Percentiles rank a stretch among this genome's conserved stretches.
phyloP scores from a whole-genome alignment of 805 yeast species.

The Metschnikowia chrysomelidarum region DNA sequence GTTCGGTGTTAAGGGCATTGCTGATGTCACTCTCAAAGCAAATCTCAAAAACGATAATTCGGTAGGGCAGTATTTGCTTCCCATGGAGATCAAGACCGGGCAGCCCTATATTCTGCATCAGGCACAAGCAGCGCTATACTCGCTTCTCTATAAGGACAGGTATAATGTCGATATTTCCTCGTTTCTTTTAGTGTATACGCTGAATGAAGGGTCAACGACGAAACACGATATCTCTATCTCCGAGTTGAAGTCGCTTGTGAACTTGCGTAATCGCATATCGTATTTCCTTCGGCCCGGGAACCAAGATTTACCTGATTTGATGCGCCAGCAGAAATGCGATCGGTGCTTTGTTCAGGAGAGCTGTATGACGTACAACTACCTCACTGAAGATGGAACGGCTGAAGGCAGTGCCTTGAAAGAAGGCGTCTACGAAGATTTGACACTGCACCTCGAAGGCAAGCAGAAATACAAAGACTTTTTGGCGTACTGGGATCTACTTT shows the following conservation, averaged over 20 bases:
- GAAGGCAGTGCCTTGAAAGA: constrained; percentile 51
- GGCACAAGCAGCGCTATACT: constrained; percentile 83
- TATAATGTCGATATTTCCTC: constrained; percentile 67
- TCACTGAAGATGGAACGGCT: constrained; percentile 57
- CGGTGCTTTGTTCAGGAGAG: constrained; percentile 52
- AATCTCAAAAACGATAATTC: constrained; percentile 34
- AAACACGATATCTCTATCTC: constrained; percentile 50
- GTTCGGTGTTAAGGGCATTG: constrained; percentile 84
- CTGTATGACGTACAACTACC: constrained; percentile 65
- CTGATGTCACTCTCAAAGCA: constrained; percentile 83
- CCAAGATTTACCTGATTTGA: constrained; percentile 52
- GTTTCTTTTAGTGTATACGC: constrained; percentile 71
- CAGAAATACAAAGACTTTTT: constrained; percentile 52
- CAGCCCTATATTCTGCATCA: constrained; percentile 63
- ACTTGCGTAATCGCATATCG: constrained; percentile 70
- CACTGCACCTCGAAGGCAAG: constrained; percentile 46
- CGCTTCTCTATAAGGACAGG: constrained; percentile 73
- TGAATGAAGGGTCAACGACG: constrained; percentile 50
- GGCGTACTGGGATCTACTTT: constrained; percentile 67
- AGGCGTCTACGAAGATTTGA: constrained; percentile 47
- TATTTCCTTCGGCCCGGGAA: constrained; percentile 51
- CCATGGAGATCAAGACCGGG: constrained; percentile 92
- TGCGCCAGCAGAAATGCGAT: constrained; percentile 55
- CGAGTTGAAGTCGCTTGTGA: constrained; percentile 67
- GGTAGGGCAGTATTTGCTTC: constrained; percentile 54